A percentile compares a stretch with the other conserved stretches of the same genome.
phyloP scores from a whole-genome alignment of 331 rosid genomes.

The Acacia pycnantha region DNA sequence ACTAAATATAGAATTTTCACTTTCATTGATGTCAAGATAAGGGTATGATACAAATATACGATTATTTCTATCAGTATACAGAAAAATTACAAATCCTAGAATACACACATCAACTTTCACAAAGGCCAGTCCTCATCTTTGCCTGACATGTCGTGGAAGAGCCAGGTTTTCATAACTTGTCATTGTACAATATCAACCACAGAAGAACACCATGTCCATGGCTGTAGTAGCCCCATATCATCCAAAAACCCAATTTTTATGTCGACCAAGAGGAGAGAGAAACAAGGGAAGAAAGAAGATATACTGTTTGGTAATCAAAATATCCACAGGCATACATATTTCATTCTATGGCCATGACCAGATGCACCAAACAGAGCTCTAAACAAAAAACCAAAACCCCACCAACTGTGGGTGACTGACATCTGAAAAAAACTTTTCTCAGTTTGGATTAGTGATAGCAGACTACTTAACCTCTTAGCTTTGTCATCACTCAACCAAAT shows the following conservation, averaged over 20 bases:
- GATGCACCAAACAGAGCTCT: constrained; percentile 32
- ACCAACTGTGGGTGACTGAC: constrained; percentile 22
- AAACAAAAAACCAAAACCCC: constrained; percentile 30
- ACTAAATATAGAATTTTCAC: neutral
- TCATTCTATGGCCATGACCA: constrained; percentile 12
- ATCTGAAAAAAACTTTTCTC: neutral
- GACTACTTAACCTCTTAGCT: constrained; percentile 30
- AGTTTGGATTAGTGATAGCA: constrained; percentile 17
- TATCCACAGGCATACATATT: constrained; percentile 25
- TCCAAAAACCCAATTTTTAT: constrained; percentile 32
- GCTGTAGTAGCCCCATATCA: constrained; percentile 26
- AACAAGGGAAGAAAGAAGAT: neutral
- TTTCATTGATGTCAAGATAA: neutral
- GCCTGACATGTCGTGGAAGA: constrained; percentile 28
- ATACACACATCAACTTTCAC: constrained; percentile 38
- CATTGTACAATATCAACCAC: constrained; percentile 40
- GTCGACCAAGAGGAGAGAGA: constrained; percentile 21
- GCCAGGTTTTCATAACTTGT: constrained; percentile 37
- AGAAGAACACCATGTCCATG: constrained; percentile 26
- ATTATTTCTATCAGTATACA: constrained; percentile 38
- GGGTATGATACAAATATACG: constrained; percentile 9
- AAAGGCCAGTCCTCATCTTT: constrained; percentile 35
- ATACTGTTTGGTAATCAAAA: neutral
- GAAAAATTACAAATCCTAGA: constrained; percentile 42
- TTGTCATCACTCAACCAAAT: constrained; percentile 31